These are phyloP conservation scores for Protomyces macrosporus DNA, from an alignment of 1,139 yeast species.

Conservation along the genomic window DNA sequence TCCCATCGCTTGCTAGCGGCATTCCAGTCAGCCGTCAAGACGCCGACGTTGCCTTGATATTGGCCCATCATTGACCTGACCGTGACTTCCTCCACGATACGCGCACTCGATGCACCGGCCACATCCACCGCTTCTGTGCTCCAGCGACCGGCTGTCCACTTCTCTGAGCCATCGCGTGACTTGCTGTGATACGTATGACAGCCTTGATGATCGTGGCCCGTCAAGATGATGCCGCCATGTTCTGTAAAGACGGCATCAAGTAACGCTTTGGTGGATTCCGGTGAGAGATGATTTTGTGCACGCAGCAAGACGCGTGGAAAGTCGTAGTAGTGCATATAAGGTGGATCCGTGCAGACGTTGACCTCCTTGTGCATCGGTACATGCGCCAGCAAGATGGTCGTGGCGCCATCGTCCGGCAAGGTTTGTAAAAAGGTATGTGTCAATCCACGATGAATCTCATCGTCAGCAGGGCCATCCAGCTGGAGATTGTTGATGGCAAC, in stretches of 20 bases:
- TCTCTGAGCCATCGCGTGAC: background rate
- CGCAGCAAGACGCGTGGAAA: conserved; percentile 54
- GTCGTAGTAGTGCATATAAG: conserved; percentile 60
- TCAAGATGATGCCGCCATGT: conserved; percentile 46
- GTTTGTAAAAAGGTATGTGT: conserved; percentile 19
- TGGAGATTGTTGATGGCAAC: conserved; percentile 79
- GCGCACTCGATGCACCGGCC: background rate
- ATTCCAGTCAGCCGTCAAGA: conserved; percentile 3
- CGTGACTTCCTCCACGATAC: conserved; percentile 65
- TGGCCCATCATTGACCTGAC: conserved; percentile 97
- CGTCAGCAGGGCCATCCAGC: conserved; percentile 85
- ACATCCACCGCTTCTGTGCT: background rate
- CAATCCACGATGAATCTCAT: conserved; percentile 35
- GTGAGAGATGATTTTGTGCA: conserved; percentile 80
- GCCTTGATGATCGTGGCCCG: conserved; percentile 97
- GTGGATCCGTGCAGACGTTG: conserved; percentile 85
- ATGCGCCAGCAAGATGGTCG: conserved; percentile 78
- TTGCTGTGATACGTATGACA: conserved; percentile 62
- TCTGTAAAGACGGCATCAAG: conserved; percentile 41
- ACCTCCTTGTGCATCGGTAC: conserved; percentile 77
- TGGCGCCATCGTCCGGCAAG: conserved; percentile 29
- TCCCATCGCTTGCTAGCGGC: background rate
- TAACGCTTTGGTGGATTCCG: conserved; percentile 60
- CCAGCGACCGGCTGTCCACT: background rate
- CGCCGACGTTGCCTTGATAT: conserved; percentile 66